phyloP scores from a whole-genome alignment of 2,329 filamentous ascomycete genomes.

The Trichoderma polysporum region DNA sequence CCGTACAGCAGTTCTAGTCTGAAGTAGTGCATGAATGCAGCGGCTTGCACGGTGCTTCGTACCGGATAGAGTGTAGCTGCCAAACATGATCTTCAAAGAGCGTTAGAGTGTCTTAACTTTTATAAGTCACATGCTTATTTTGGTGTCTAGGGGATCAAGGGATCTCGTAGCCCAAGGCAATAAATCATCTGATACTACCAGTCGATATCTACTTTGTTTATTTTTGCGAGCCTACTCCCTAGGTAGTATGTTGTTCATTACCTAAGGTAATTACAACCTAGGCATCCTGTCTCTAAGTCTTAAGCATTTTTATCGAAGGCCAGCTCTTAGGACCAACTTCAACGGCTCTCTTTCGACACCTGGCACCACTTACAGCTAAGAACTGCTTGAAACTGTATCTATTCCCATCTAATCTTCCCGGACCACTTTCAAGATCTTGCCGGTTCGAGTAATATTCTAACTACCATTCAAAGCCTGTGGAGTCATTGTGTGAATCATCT shows the following conservation, averaged over 20 bases:
- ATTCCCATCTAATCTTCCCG: background rate
- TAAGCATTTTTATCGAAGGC: too few relatives aligned
- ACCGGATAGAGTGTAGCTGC: background rate
- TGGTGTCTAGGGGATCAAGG: background rate
- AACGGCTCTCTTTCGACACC: too few relatives aligned
- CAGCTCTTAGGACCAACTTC: too few relatives aligned
- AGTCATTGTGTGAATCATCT: background rate
- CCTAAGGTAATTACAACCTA: too few relatives aligned
- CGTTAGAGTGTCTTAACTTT: background rate
- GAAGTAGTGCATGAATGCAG: background rate
- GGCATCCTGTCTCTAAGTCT: background rate
- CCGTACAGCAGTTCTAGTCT: background rate
- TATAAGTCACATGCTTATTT: background rate
- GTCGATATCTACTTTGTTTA: background rate
- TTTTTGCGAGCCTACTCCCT: background rate
- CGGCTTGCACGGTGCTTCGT: background rate
- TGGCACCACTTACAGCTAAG: too few relatives aligned
- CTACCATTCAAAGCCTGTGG: background rate
- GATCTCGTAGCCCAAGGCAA: background rate
- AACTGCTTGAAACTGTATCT: background rate
- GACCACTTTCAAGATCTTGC: background rate
- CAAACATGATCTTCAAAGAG: background rate
- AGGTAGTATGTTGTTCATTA: background rate
- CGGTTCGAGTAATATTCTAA: background rate
- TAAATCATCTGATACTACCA: background rate